Evolutionary conservation across 345 rosid species (phyloP), one percentile per base, ranked within the genome.

Genomic region (Psidium guajava): DNA sequence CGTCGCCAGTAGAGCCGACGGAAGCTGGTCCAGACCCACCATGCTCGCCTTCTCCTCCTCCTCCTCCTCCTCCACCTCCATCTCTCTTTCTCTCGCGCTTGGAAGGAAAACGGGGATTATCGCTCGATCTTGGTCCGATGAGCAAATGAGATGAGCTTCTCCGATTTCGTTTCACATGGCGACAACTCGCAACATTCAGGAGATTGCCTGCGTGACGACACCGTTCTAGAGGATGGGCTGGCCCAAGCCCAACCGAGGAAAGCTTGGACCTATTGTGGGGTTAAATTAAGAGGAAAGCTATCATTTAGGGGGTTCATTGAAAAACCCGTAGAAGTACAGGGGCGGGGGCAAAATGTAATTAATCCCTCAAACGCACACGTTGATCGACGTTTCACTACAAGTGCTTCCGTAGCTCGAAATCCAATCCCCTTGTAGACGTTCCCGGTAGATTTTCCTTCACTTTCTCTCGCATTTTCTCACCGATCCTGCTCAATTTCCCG

Each of bases 11-110:
- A 97, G 87, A 82, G 95, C 96, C 69, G 88, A 88, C 47, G 98
- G 98, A 53, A 97, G 90, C 87, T 90, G 92, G 87, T 94, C 99
- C 85, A 97, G 84, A 73, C 90, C 89, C 88, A 85, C 87, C 51
- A 82, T 86, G 24, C 75, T 87, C 86, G 85, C 85, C 36, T 36
- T 3, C 36, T 36, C 36, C 36, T 36, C 36, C 82, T 57, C 73
- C 64, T 36, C 57, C 53, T 82, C 73, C 82, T 51, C 22, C 69
- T 20, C 55, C 54, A 40, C 56, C 32, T 16, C 83, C 47, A 50
- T 81, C 57, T 25, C 75, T 54, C 27, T 21, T 32, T 27, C 50
- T 57, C 61, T 57, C 61, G 28, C 11, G 28, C 64, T 58, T 6
- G 32, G 32, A 25, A 25, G 32, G 64, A 58, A 58, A 14, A 25